phyloP scores from a whole-genome alignment of 768 basidiomycete species.

The Lactifluus echinatus region DNA sequence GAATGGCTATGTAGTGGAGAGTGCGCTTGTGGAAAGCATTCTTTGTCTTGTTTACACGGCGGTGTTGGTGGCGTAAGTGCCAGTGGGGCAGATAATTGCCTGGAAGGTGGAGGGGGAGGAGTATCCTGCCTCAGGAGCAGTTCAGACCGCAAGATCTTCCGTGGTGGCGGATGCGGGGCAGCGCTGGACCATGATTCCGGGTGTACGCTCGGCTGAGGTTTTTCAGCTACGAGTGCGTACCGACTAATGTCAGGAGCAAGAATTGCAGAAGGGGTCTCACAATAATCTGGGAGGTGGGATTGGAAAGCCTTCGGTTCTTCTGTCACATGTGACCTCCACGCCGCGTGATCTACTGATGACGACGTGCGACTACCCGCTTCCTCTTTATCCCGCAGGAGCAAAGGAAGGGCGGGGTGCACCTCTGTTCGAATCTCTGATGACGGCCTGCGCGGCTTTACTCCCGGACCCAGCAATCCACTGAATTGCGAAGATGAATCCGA shows the following conservation, averaged over 20 bases:
- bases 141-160: neutral
- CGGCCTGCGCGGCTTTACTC: conserved; percentile 10
- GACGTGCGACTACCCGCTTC: conserved; percentile 2
- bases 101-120: neutral
- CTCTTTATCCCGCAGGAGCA: neutral
- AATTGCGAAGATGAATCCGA: conserved; percentile 8
- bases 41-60: neutral
- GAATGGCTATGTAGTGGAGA: neutral
- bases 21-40: neutral
- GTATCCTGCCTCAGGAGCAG: neutral
- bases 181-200: neutral
- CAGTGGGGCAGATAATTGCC: neutral
- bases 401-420: neutral
- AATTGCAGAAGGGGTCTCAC: neutral
- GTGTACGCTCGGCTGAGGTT: neutral
- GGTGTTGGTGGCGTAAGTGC: neutral
- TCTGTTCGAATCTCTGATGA: conserved; percentile 12
- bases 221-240: neutral
- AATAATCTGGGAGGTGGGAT: neutral
- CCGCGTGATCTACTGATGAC: neutral
- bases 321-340: neutral
- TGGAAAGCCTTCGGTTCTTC: neutral
- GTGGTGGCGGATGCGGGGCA: neutral
- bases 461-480: conserved; percentile 8
- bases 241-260: neutral